phyloP scores from a whole-genome alignment of 148 eudicot species.

The Mesembryanthemum crystallinum region DNA sequence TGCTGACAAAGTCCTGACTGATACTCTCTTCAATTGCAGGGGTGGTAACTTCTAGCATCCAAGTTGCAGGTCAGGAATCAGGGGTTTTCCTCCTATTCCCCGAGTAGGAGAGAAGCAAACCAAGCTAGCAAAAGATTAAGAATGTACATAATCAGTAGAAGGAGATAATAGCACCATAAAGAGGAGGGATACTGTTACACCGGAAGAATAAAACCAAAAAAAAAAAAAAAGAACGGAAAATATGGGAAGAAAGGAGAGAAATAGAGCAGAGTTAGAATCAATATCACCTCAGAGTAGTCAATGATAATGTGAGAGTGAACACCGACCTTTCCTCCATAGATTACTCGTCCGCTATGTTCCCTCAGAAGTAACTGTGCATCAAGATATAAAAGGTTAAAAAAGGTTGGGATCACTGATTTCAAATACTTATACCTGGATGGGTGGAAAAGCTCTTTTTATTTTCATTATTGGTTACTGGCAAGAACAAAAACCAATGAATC shows the following conservation, averaged over 20 bases:
- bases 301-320: slow-evolving; percentile 58
- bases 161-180: too few relatives aligned
- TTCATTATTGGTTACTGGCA: too few relatives aligned
- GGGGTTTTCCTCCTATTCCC: slow-evolving; percentile 65
- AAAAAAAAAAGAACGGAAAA: too few relatives aligned
- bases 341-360: slow-evolving; percentile 90
- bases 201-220: too few relatives aligned
- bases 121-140: neutral
- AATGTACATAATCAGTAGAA: too few relatives aligned
- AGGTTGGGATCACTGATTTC: neutral
- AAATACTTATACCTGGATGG: neutral
- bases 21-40: slow-evolving; percentile 69
- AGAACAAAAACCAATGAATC: slow-evolving; percentile 81
- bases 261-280: neutral
- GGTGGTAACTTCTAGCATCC: slow-evolving; percentile 95
- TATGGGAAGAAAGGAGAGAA: too few relatives aligned
- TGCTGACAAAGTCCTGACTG: slow-evolving; percentile 61
- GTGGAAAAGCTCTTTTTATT: too few relatives aligned
- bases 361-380: slow-evolving; percentile 65
- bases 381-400: slow-evolving; percentile 13
- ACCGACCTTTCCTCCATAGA: slow-evolving; percentile 88
- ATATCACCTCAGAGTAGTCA: slow-evolving; percentile 70
- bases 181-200: too few relatives aligned
- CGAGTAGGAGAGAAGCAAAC: slow-evolving; percentile 23
- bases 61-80: slow-evolving; percentile 79